Evolutionary conservation across 176 grass and related monocot genomes (phyloP), one percentile per base, ranked within the genome.

Genomic region (Zea luxurians): DNA sequence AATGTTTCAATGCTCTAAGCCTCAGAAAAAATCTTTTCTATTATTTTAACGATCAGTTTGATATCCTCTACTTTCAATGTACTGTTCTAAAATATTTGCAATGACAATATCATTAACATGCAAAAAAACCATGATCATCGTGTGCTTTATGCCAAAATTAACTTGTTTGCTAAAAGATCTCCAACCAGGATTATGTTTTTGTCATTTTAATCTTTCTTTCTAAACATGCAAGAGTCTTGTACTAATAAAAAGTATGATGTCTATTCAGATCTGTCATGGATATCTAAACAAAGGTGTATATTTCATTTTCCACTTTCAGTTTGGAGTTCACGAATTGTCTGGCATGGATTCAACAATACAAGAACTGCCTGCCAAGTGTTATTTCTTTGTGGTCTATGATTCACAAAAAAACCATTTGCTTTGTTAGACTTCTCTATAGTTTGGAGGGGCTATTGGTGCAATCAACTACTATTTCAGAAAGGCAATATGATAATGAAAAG

Each of bases 121-220:
- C 44, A 16, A 48, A 66, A 40, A 54, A 5, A 27, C 27, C 57
- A 72, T 34, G 12, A 52, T 64, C 11, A 62, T 49, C 40, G 17
- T 48, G n/a, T 53, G 17, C 16, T 68, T 68, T 3, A 3, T 63
- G 12, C 68, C 16, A 48, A 45, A 74, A 67, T 83, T 47, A 2
- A 10, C 6, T 58, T 57, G n/a, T 37, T 83, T 41, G 27, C 9
- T 43, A 47, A 83, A 75, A 47, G 20, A 67, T 21, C 9, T 67
- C 6, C 80, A 82, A 9, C 37, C 34, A 44, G 54, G 41, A 47
- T 53, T 21, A 53, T 40, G 8, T 52, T 62, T 64, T 4, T 6
- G 10, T 21, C 40, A 62, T 34, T 63, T 48, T 40, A 48, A 40
- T 13, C 36, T 50, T 71, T 70, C 20, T 48, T 41, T 81, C 35